Conservation (phyloP, 345 rosid species). For the Eucalyptus fibrosa region DNA sequence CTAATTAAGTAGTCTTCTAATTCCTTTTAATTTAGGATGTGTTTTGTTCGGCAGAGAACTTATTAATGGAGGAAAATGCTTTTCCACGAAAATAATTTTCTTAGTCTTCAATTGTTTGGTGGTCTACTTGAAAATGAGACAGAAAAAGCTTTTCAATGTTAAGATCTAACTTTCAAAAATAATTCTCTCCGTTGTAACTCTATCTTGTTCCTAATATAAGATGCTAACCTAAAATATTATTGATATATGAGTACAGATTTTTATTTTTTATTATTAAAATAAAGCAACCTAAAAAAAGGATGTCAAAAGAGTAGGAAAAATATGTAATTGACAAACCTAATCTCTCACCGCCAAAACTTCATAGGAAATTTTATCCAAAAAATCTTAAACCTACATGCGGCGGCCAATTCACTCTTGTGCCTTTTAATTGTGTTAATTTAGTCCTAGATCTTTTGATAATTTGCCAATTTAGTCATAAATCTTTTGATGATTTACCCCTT, state of each 20-base stretch:
- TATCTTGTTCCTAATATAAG: neutral
- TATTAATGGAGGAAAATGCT: neutral
- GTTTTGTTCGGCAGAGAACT: neutral
- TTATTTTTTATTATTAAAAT: too few relatives aligned
- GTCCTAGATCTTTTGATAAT: too few relatives aligned
- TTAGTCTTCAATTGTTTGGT: neutral
- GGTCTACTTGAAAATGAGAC: neutral
- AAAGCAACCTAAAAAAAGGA: neutral
- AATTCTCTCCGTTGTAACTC: neutral
- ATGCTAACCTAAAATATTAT: too few relatives aligned
- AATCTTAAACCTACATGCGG: too few relatives aligned
- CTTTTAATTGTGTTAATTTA: too few relatives aligned
- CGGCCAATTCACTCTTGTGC: too few relatives aligned
- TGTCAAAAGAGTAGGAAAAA: too few relatives aligned
- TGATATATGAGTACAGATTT: neutral
- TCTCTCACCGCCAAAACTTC: too few relatives aligned
- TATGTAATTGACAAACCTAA: too few relatives aligned
- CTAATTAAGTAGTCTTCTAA: neutral
- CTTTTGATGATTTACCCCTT: too few relatives aligned
- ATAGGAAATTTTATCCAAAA: too few relatives aligned
- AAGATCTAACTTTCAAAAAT: neutral
- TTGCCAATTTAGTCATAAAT: too few relatives aligned
- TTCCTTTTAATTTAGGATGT: neutral
- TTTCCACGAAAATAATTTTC: neutral
- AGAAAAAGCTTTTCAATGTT: neutral